A percentile compares a stretch with the other conserved stretches of the same genome.
Conservation (phyloP, 163 green algal genomes). For the Chloromonas sp. region DNA sequence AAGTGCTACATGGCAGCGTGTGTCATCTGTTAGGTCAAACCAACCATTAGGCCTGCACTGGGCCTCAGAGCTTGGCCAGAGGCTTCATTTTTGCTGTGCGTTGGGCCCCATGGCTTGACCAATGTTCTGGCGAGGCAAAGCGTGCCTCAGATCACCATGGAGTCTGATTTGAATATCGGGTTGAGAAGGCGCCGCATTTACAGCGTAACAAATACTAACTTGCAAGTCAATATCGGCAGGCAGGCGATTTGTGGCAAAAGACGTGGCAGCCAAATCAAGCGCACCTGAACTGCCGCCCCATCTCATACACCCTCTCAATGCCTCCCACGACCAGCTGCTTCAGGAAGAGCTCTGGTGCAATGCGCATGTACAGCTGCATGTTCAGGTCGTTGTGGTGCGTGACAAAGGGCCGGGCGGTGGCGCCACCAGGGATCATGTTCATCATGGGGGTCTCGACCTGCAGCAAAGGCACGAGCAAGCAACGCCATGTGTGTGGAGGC, state of each 20-base stretch:
- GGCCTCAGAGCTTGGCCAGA: not conserved
- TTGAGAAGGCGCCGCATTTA: not conserved
- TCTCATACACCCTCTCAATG: conserved; percentile 96
- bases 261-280: not conserved
- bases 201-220: not conserved
- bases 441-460: conserved; percentile 99
- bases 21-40: not conserved
- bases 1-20: not conserved
- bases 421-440: conserved; percentile 97
- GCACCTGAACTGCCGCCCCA: conserved; percentile 91
- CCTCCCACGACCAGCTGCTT: conserved; percentile 92
- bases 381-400: conserved; percentile 98
- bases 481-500: not conserved
- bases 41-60: not conserved
- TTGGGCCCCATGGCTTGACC: too few relatives aligned
- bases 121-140: too few relatives aligned
- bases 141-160: too few relatives aligned
- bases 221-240: not conserved
- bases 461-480: not conserved
- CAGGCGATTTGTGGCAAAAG: not conserved
- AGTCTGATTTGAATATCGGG: too few relatives aligned
- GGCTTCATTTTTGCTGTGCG: not conserved
- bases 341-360: conserved; percentile 94
- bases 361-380: conserved; percentile 97
- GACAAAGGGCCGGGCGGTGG: conserved; percentile 91